phyloP scores from a whole-genome alignment of 164 flowering plant species.

The Stephania japonica region DNA sequence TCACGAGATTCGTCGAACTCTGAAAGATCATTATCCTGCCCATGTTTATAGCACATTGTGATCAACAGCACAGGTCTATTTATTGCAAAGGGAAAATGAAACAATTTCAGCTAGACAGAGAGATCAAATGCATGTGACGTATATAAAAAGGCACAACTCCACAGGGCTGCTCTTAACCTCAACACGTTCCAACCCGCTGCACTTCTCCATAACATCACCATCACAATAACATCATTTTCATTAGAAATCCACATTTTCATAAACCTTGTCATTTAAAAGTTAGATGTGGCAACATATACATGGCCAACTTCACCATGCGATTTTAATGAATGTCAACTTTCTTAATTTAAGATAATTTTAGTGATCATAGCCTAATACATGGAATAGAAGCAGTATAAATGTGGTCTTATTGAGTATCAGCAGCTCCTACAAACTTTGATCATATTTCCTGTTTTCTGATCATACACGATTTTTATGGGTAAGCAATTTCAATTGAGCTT shows the following conservation, averaged over 20 bases:
- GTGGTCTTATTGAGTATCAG: background rate
- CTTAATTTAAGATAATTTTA: background rate
- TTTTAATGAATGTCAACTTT: background rate
- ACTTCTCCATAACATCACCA: background rate
- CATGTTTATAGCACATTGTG: background rate
- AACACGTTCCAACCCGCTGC: background rate
- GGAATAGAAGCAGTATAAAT: background rate
- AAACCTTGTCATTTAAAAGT: background rate
- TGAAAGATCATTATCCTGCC: conserved; percentile 96
- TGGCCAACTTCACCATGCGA: background rate
- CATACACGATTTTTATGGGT: background rate
- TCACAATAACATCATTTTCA: background rate
- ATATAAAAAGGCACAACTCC: background rate
- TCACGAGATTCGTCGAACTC: conserved; percentile 98
- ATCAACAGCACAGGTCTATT: background rate
- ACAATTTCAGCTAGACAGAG: background rate
- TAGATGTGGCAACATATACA: background rate
- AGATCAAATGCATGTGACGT: background rate
- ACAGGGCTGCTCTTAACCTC: background rate
- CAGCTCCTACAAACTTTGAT: background rate
- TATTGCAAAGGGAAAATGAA: background rate
- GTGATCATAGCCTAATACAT: background rate
- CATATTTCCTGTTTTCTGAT: background rate
- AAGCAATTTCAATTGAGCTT: background rate
- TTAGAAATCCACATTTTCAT: background rate